Evolutionary conservation across 208 protist species (phyloP).

Genomic region (Acanthamoeba triangularis): DNA sequence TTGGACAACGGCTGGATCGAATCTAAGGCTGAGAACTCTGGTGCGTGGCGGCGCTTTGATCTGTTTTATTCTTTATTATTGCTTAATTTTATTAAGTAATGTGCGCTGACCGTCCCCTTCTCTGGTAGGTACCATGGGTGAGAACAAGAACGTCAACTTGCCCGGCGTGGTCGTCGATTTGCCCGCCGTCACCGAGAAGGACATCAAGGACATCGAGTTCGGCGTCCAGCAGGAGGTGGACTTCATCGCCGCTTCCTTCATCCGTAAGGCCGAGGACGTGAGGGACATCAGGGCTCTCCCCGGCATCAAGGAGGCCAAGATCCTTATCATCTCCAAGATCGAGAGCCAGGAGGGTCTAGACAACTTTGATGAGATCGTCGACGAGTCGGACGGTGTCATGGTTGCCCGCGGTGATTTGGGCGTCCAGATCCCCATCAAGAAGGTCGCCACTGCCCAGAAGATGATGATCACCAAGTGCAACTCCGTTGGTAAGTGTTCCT

Average conservation of each 20-base stretch:
- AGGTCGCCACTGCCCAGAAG: conserved; percentile 99
- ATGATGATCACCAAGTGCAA: conserved; percentile 97
- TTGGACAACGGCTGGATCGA: conserved; percentile 92
- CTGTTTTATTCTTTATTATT: conserved; percentile 44
- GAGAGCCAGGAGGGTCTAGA: conserved; percentile 98
- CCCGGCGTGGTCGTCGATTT: conserved; percentile 88
- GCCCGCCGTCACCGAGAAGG: conserved; percentile 90
- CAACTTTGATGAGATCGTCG: conserved; percentile 99
- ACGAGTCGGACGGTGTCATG: conserved; percentile 98
- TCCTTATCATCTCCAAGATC: conserved; percentile 99
- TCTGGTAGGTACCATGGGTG: conserved; percentile 81
- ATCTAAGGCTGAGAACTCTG: conserved; percentile 91
- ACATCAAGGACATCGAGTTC: conserved; percentile 87
- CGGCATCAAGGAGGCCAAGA: conserved; percentile 94
- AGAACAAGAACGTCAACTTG: conserved; percentile 90
- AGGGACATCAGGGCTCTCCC: conserved; percentile 95
- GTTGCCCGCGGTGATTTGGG: conserved; percentile 99
- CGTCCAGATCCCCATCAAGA: conserved; percentile 98
- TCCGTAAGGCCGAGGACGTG: conserved; percentile 96
- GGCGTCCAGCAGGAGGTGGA: conserved; percentile 96
- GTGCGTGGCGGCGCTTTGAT: not conserved
- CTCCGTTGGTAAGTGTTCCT: conserved; percentile 24
- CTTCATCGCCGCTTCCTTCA: conserved; percentile 99
- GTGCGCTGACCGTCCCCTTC: too few relatives aligned
- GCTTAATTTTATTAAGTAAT: not conserved